Evolutionary conservation across 371 early-diverging fungal species (phyloP).

Genomic region (Lichtheimia ramosa): DNA sequence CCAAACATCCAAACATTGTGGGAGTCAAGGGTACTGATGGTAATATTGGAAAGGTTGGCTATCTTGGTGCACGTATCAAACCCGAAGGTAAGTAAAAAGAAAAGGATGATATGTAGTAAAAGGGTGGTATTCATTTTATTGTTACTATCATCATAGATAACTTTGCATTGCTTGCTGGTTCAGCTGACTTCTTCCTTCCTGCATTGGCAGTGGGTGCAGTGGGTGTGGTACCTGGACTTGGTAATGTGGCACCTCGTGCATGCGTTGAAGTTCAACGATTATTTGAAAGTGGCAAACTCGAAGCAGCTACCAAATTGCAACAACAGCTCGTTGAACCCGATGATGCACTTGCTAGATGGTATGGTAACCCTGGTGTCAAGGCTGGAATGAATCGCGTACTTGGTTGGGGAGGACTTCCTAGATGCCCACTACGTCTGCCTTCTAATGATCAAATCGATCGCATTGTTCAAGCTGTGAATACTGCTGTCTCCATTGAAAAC

Average conservation of each 20-base stretch:
- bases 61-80: slow-evolving; percentile 5
- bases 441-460: slow-evolving; percentile 13
- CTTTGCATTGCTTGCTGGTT: slow-evolving; percentile 46
- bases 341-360: slow-evolving; percentile 45
- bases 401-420: slow-evolving; percentile 42
- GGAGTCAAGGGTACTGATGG: slow-evolving; percentile 52
- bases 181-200: slow-evolving; percentile 45
- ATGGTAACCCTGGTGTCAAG: slow-evolving; percentile 45
- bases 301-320: slow-evolving; percentile 38
- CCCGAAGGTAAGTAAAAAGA: slow-evolving; percentile 10
- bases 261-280: slow-evolving; percentile 35
- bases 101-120: background rate
- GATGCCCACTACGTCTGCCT: slow-evolving; percentile 30
- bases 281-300: slow-evolving; percentile 28
- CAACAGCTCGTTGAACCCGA: slow-evolving; percentile 39
- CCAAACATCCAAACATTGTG: slow-evolving; percentile 43
- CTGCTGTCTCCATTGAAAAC: slow-evolving; percentile 22
- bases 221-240: slow-evolving; percentile 44
- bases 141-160: slow-evolving; percentile 3
- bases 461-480: slow-evolving; percentile 23
- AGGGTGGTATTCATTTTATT: background rate
- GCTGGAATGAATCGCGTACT: slow-evolving; percentile 27
- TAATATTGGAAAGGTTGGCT: slow-evolving; percentile 50
- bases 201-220: slow-evolving; percentile 43
- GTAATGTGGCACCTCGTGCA: slow-evolving; percentile 37